Percentiles rank a stretch among this genome's conserved stretches.
These are phyloP conservation scores for Globisporangium nagaii DNA, from an alignment of 352 stramenopile species.

Conservation along the genomic window DNA sequence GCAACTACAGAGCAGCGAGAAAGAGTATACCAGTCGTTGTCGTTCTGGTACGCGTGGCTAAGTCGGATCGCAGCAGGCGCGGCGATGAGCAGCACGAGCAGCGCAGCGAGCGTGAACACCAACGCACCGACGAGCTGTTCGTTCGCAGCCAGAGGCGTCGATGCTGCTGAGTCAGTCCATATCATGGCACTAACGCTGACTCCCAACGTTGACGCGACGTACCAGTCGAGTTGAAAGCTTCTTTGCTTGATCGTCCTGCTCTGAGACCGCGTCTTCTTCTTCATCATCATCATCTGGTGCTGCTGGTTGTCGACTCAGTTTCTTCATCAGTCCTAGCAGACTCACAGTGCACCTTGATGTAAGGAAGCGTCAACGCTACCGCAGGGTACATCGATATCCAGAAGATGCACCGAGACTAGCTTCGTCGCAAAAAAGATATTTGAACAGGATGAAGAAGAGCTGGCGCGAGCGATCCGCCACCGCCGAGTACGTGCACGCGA, in stretches of 20 bases:
- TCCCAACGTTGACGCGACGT: too few relatives aligned
- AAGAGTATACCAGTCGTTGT: slow-evolving; percentile 39
- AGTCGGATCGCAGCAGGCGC: slow-evolving; percentile 43
- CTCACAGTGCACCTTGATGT: slow-evolving; percentile 31
- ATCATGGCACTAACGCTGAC: too few relatives aligned
- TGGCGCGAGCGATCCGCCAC: slow-evolving; percentile 45
- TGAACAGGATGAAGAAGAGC: slow-evolving; percentile 62
- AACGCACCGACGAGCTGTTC: slow-evolving; percentile 28
- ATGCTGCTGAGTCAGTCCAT: background rate
- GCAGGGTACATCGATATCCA: too few relatives aligned
- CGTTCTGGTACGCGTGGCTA: slow-evolving; percentile 24
- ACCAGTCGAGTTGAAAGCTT: slow-evolving; percentile 23
- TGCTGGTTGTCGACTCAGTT: slow-evolving; percentile 19
- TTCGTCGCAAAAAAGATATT: slow-evolving; percentile 75
- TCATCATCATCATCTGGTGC: background rate
- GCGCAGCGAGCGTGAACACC: slow-evolving; percentile 16
- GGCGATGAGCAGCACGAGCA: slow-evolving; percentile 34
- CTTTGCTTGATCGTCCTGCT: background rate
- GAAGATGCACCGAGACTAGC: too few relatives aligned
- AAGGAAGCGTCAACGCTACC: too few relatives aligned
- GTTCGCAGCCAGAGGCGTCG: background rate
- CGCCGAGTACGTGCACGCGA: slow-evolving; percentile 52
- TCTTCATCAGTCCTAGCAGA: slow-evolving; percentile 43
- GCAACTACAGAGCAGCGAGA: too few relatives aligned
- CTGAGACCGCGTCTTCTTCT: background rate